phyloP scores from a whole-genome alignment of 805 yeast genomes.

The Saturnispora silvae region DNA sequence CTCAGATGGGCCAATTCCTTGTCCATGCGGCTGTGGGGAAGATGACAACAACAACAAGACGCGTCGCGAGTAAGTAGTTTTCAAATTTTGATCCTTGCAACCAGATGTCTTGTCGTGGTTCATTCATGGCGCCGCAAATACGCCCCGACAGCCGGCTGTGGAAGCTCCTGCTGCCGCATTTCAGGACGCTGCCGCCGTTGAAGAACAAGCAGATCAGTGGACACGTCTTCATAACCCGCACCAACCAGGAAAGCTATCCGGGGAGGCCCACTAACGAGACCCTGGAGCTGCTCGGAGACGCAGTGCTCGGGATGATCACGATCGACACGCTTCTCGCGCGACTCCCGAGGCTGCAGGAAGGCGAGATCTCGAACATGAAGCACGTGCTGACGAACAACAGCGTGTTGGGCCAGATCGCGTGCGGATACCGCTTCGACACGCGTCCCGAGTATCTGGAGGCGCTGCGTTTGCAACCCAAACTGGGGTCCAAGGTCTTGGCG shows the following conservation, averaged over 20 bases:
- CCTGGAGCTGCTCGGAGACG: conserved; percentile 4
- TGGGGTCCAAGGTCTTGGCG: not conserved
- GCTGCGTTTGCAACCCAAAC: not conserved
- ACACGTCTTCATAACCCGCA: not conserved
- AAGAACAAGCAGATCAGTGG: not conserved
- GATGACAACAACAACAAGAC: not conserved
- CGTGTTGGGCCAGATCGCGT: conserved; percentile 1
- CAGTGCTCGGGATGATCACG: conserved; percentile 1
- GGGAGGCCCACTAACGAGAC: not conserved
- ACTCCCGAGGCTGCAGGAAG: not conserved
- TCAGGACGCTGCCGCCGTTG: not conserved
- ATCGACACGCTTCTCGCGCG: not conserved
- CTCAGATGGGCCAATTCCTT: conserved; percentile 4
- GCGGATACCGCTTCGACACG: conserved; percentile 2
- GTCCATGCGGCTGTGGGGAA: not conserved
- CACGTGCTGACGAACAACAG: conserved; percentile 3
- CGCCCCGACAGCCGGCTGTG: not conserved
- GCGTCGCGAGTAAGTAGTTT: too few species aligned
- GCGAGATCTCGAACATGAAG: conserved; percentile 3
- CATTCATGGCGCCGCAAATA: not conserved
- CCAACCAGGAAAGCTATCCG: not conserved
- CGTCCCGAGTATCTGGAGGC: not conserved
- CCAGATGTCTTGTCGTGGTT: not conserved
- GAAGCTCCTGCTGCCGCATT: not conserved
- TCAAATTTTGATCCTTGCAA: not conserved